Evolutionary conservation across 331 rosid genomes (phyloP).

Genomic region (Rhamnella rubrinervis): DNA sequence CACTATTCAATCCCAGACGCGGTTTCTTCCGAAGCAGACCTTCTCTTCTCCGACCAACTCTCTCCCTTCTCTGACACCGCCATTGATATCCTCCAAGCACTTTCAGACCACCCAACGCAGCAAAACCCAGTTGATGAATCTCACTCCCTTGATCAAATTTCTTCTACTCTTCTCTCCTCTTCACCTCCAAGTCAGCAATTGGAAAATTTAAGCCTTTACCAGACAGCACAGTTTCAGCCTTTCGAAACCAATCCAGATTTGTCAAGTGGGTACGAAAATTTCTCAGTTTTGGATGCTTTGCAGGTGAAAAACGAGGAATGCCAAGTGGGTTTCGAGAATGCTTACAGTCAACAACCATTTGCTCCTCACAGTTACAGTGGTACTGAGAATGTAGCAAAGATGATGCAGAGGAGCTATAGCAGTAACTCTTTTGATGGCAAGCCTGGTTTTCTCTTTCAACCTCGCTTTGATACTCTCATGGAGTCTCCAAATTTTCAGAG

Average conservation of each 20-base stretch:
- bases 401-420: slow-evolving; percentile 69
- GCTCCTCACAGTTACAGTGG: slow-evolving; percentile 49
- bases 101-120: slow-evolving; percentile 24
- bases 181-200: slow-evolving; percentile 50
- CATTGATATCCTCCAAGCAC: slow-evolving; percentile 36
- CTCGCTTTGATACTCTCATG: slow-evolving; percentile 38
- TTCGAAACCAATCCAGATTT: slow-evolving; percentile 10
- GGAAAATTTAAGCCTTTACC: slow-evolving; percentile 40
- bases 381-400: slow-evolving; percentile 41
- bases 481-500: slow-evolving; percentile 42
- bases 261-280: slow-evolving; percentile 32
- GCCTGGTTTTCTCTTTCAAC: slow-evolving; percentile 42
- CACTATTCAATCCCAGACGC: slow-evolving; percentile 41
- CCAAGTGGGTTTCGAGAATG: slow-evolving; percentile 35
- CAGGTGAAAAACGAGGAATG: slow-evolving; percentile 57
- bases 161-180: slow-evolving; percentile 36
- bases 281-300: slow-evolving; percentile 31
- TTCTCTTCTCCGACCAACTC: slow-evolving; percentile 44
- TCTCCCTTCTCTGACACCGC: slow-evolving; percentile 44
- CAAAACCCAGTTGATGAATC: slow-evolving; percentile 34
- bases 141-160: slow-evolving; percentile 35
- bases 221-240: slow-evolving; percentile 23
- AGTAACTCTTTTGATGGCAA: slow-evolving; percentile 59
- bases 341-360: slow-evolving; percentile 19
- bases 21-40: slow-evolving; percentile 39